Evolutionary conservation across 352 stramenopile genomes (phyloP).

Genomic region (Phytophthora sojae): DNA sequence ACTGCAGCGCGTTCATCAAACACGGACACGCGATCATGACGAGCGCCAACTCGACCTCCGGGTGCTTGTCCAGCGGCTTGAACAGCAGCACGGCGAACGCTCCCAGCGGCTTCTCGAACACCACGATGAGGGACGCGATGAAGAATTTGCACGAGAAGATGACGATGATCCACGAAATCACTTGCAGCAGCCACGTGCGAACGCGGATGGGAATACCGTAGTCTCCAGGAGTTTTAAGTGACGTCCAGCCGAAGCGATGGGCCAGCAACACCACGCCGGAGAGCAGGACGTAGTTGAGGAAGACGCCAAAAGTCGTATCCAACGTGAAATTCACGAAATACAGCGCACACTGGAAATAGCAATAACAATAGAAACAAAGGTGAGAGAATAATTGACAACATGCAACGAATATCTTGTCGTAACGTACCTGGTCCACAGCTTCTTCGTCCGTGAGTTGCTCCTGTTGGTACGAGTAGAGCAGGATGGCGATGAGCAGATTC

Average conservation of each 20-base stretch:
- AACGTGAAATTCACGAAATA: conserved; percentile 93
- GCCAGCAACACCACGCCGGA: conserved; percentile 64
- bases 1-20: conserved; percentile 91
- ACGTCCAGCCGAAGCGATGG: conserved; percentile 60
- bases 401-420: neutral
- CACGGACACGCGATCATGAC: conserved; percentile 92
- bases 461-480: conserved; percentile 79
- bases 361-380: neutral
- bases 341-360: conserved; percentile 69
- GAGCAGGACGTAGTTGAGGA: conserved; percentile 86
- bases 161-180: conserved; percentile 82
- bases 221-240: conserved; percentile 73
- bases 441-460: conserved; percentile 40
- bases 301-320: conserved; percentile 86
- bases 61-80: conserved; percentile 66
- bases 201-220: conserved; percentile 80
- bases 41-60: conserved; percentile 76
- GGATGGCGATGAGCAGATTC: conserved; percentile 88
- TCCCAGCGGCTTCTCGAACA: conserved; percentile 70
- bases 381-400: neutral
- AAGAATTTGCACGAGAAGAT: conserved; percentile 85
- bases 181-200: conserved; percentile 74
- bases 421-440: conserved; percentile 64
- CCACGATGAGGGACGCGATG: conserved; percentile 79
- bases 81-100: conserved; percentile 74